Conservation (phyloP, 1,139 yeast genomes). For the Debaryomyces udenii region DNA sequence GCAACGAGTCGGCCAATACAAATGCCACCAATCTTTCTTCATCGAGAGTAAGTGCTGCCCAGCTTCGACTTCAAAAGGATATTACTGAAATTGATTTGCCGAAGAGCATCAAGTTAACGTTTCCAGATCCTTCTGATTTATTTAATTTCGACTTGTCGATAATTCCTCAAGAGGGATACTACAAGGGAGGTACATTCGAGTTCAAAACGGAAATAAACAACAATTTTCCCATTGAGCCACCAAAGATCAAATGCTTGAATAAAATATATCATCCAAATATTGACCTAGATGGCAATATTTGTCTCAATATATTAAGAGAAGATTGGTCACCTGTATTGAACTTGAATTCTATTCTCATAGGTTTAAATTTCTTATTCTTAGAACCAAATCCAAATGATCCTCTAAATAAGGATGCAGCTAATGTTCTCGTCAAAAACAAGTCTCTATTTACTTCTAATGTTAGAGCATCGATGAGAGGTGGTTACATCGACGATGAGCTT, state of each 20-base stretch:
- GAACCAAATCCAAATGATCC: slow-evolving; percentile 96
- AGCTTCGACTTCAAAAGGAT: slow-evolving; percentile 61
- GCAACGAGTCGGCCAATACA: slow-evolving; percentile 12
- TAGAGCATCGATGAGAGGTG: slow-evolving; percentile 70
- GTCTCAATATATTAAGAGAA: slow-evolving; percentile 86
- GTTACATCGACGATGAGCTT: slow-evolving; percentile 55
- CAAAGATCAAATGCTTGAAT: slow-evolving; percentile 72
- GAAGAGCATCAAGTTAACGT: slow-evolving; percentile 56
- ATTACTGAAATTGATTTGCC: slow-evolving; percentile 73
- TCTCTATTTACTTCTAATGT: slow-evolving; percentile 63
- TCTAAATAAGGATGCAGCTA: slow-evolving; percentile 87
- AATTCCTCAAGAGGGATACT: slow-evolving; percentile 80
- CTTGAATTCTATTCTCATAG: slow-evolving; percentile 79
- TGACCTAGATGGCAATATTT: slow-evolving; percentile 86
- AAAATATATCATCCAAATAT: slow-evolving; percentile 93
- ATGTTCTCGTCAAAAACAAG: slow-evolving; percentile 62
- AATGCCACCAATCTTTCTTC: slow-evolving; percentile 9
- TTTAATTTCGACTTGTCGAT: slow-evolving; percentile 65
- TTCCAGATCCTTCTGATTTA: slow-evolving; percentile 59
- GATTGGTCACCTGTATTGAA: slow-evolving; percentile 97
- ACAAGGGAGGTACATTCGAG: slow-evolving; percentile 65
- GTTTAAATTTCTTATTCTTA: slow-evolving; percentile 79
- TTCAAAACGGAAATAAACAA: slow-evolving; percentile 68
- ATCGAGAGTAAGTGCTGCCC: slow-evolving; percentile 50
- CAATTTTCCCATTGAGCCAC: slow-evolving; percentile 91